phyloP scores from a whole-genome alignment of 2,329 filamentous ascomycete species.

The Pseudogymnoascus sp. region DNA sequence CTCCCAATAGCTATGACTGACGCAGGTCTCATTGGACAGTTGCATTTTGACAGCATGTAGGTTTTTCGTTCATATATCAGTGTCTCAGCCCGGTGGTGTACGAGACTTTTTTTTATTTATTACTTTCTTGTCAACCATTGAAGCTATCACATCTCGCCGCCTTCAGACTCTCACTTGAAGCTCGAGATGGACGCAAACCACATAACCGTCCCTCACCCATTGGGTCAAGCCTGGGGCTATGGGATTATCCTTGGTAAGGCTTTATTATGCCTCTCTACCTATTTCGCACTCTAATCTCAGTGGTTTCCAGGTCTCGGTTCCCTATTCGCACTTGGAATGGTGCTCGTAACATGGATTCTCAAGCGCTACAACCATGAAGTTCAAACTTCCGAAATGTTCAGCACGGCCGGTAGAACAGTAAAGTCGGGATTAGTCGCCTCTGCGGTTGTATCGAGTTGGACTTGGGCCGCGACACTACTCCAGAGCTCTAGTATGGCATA shows the following conservation, averaged over 20 bases:
- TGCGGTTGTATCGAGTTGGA: conserved; percentile 90
- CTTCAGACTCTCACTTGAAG: neutral
- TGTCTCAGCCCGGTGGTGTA: neutral
- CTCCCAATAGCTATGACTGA: neutral
- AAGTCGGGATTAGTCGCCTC: conserved; percentile 84
- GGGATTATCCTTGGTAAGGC: conserved; percentile 48
- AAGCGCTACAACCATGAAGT: conserved; percentile 62
- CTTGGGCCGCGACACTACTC: conserved; percentile 78
- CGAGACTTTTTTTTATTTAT: neutral
- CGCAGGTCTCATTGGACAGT: neutral
- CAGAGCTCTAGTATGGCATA: conserved; percentile 80
- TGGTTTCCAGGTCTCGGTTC: conserved; percentile 39
- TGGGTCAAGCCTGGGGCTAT: conserved; percentile 49
- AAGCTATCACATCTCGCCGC: neutral
- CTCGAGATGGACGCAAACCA: conserved; percentile 2
- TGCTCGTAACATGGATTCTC: conserved; percentile 33
- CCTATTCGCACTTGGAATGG: conserved; percentile 58
- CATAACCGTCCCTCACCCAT: conserved; percentile 10
- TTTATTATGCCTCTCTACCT: neutral
- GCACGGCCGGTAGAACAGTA: conserved; percentile 77
- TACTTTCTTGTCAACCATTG: neutral
- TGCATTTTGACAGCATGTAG: neutral
- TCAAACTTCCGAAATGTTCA: conserved; percentile 91
- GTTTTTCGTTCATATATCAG: neutral
- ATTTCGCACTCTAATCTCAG: neutral